Evolutionary conservation across 139 green algal species (phyloP).

Genomic region (Pseudopediastrum boryanum): DNA sequence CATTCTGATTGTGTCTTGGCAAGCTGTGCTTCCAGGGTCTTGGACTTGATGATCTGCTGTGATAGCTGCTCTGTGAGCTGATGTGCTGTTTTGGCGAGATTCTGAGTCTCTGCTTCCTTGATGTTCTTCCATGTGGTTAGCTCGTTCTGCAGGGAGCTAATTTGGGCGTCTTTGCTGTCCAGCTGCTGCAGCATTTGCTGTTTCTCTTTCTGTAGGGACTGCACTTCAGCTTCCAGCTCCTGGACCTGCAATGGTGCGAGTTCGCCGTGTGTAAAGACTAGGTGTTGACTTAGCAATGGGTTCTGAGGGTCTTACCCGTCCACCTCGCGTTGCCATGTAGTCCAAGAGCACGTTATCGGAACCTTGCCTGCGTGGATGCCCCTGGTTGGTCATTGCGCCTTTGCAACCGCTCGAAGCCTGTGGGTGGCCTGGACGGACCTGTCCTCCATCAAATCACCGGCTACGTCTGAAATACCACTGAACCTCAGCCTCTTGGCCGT

Average conservation of each 20-base stretch:
- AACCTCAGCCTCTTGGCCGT: too few relatives aligned
- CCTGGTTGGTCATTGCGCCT: too few relatives aligned
- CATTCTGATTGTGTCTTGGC: slow-evolving; percentile 1
- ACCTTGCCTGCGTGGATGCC: too few relatives aligned
- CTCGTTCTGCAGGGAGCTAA: slow-evolving; percentile 4
- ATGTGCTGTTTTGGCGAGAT: slow-evolving; percentile 7
- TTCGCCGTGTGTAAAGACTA: background rate
- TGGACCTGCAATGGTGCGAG: slow-evolving; percentile 43
- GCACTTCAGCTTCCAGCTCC: slow-evolving; percentile 51
- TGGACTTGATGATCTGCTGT: slow-evolving; percentile 8
- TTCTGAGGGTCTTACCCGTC: background rate
- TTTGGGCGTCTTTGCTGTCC: slow-evolving; percentile 6
- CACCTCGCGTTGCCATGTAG: slow-evolving; percentile 20
- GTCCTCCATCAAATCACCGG: too few relatives aligned
- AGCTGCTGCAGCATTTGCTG: background rate
- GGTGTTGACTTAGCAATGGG: background rate
- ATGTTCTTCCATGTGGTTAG: slow-evolving; percentile 12
- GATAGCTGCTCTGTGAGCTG: slow-evolving; percentile 28
- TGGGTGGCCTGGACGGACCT: too few relatives aligned
- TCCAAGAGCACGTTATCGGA: slow-evolving; percentile 10
- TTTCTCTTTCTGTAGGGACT: background rate
- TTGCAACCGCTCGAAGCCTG: too few relatives aligned
- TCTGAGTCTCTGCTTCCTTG: slow-evolving; percentile 34
- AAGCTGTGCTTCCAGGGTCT: slow-evolving; percentile 24
- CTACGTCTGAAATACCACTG: too few relatives aligned